A percentile compares a stretch with the other conserved stretches of the same genome.
These are phyloP conservation scores for Mucor sp. DNA, from an alignment of 371 early-diverging fungal genomes.

Conservation along the genomic window DNA sequence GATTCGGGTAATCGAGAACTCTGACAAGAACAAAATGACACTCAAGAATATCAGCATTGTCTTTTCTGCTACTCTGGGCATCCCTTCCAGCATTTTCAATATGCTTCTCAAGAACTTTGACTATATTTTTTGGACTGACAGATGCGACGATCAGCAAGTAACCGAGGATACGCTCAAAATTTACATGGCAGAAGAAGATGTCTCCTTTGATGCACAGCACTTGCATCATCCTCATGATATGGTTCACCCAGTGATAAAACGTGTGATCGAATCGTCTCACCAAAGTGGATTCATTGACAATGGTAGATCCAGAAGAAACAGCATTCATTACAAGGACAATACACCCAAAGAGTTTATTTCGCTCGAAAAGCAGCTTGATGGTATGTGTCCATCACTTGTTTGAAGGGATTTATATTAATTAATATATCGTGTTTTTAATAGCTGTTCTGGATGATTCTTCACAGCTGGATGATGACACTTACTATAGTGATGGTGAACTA, in stretches of 20 bases:
- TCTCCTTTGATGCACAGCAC: background rate
- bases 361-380: slow-evolving; percentile 38
- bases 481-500: slow-evolving; percentile 18
- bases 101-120: slow-evolving; percentile 89
- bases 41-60: slow-evolving; percentile 93
- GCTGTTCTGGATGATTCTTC: background rate
- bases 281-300: slow-evolving; percentile 1
- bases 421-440: background rate
- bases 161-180: slow-evolving; percentile 9
- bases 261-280: background rate
- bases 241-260: background rate
- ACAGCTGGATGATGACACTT: slow-evolving; percentile 10
- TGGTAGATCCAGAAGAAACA: slow-evolving; percentile 45
- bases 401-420: background rate
- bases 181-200: slow-evolving; percentile 7
- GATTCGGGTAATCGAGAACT: slow-evolving; percentile 81
- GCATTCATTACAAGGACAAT: slow-evolving; percentile 44
- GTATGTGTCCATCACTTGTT: background rate
- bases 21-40: slow-evolving; percentile 91
- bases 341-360: slow-evolving; percentile 48
- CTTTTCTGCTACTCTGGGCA: slow-evolving; percentile 90
- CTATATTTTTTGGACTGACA: slow-evolving; percentile 75
- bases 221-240: background rate
- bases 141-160: background rate
- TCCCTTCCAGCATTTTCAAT: slow-evolving; percentile 88